Evolutionary conservation across 306 rosid species (phyloP).

Genomic region (Prunus padus): DNA sequence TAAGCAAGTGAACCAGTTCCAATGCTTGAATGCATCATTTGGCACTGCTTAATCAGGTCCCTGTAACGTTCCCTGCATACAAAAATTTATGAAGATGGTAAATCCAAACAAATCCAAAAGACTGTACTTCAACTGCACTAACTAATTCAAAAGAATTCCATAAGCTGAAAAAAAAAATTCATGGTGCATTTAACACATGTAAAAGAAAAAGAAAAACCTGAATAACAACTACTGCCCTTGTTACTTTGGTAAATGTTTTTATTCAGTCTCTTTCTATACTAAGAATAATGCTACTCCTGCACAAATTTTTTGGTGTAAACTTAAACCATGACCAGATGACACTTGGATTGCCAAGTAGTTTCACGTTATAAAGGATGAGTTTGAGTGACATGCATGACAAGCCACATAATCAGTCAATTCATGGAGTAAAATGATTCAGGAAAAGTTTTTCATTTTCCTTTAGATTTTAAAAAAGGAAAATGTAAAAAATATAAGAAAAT

Average conservation of each 20-base stretch:
- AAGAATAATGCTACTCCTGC: not conserved
- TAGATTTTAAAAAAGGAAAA: no score
- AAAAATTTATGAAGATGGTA: constrained; percentile 23
- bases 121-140: constrained; percentile 12
- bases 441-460: not conserved
- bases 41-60: constrained; percentile 81
- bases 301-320: not conserved
- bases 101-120: constrained; percentile 21
- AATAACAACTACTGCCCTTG: not conserved
- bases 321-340: not conserved
- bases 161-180: not conserved
- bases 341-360: not conserved
- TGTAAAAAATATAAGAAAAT: no score
- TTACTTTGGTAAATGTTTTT: not conserved
- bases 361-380: not conserved
- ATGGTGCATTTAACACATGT: not conserved
- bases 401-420: not conserved
- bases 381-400: not conserved
- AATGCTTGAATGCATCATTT: constrained; percentile 78
- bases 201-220: not conserved
- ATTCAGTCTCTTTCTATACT: not conserved
- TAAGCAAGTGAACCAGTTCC: constrained; percentile 96
- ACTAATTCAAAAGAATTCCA: constrained; percentile 17
- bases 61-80: constrained; percentile 73
- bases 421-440: not conserved